phyloP scores from a whole-genome alignment of 306 rosid genomes.

The Rosa chinensis region DNA sequence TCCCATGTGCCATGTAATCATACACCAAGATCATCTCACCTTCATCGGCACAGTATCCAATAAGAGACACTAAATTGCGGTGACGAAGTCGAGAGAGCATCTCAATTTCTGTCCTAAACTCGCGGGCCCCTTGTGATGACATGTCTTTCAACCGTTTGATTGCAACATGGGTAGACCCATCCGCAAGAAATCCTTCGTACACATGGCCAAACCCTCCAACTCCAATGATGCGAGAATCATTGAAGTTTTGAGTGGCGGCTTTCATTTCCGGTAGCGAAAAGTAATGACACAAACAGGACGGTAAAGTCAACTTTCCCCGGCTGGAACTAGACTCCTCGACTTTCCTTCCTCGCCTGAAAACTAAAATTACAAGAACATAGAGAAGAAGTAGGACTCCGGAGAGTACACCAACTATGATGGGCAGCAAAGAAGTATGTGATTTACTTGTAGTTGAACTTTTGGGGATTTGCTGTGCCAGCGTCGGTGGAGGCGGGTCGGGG shows the following conservation, averaged over 20 bases:
- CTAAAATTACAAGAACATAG: neutral
- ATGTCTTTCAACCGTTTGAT: conserved; percentile 39
- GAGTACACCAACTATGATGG: too few relatives aligned
- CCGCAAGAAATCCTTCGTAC: conserved; percentile 31
- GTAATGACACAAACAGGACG: conserved; percentile 29
- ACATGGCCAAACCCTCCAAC: conserved; percentile 48
- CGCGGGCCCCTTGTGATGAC: conserved; percentile 35
- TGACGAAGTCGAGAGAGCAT: conserved; percentile 33
- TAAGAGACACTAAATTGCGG: conserved; percentile 29
- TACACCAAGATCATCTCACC: conserved; percentile 36
- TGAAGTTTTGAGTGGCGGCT: conserved; percentile 36
- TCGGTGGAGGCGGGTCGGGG: too few relatives aligned
- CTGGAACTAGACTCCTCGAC: neutral
- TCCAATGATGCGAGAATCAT: conserved; percentile 23
- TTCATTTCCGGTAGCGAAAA: conserved; percentile 35
- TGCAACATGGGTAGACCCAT: conserved; percentile 14
- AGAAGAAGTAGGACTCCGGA: too few relatives aligned
- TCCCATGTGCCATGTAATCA: conserved; percentile 28
- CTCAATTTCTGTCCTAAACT: conserved; percentile 43
- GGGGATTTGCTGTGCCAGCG: too few relatives aligned
- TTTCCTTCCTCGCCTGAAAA: neutral
- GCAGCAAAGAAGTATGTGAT: too few relatives aligned
- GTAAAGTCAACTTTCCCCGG: neutral
- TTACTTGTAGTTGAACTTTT: too few relatives aligned
- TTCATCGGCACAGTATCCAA: conserved; percentile 20